These are phyloP conservation scores for Cladosporium cucumerinum DNA, from an alignment of 2,329 filamentous ascomycete species.

Conservation along the genomic window DNA sequence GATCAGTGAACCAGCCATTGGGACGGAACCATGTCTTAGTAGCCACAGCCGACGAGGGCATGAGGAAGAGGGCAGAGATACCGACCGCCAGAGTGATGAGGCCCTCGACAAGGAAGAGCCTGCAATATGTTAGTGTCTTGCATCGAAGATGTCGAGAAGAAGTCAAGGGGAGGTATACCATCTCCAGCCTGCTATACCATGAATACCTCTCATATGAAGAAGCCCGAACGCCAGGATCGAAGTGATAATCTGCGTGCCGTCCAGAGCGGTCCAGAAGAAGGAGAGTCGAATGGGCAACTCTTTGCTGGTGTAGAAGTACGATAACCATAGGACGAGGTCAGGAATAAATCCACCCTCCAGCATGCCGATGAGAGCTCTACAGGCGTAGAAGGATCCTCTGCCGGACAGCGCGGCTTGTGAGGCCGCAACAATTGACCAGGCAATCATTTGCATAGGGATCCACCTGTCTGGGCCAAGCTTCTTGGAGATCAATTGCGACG, in stretches of 20 bases:
- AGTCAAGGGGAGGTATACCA: slow-evolving; percentile 24
- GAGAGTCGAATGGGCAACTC: slow-evolving; percentile 43
- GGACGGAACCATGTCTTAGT: slow-evolving; percentile 58
- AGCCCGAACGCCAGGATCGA: slow-evolving; percentile 31
- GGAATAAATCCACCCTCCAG: slow-evolving; percentile 27
- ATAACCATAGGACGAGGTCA: slow-evolving; percentile 41
- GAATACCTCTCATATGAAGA: slow-evolving; percentile 29
- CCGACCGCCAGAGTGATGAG: slow-evolving; percentile 31
- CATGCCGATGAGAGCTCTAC: slow-evolving; percentile 25
- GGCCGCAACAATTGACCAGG: slow-evolving; percentile 37
- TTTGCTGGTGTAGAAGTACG: slow-evolving; percentile 42
- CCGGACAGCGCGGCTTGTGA: slow-evolving; percentile 37
- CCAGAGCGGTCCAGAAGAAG: slow-evolving; percentile 41
- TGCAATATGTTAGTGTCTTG: not conserved
- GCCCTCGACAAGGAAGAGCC: slow-evolving; percentile 35
- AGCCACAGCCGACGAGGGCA: slow-evolving; percentile 55
- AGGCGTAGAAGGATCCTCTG: slow-evolving; percentile 28
- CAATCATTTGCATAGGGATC: slow-evolving; percentile 37
- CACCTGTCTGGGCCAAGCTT: slow-evolving; percentile 48
- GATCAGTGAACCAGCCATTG: slow-evolving; percentile 65
- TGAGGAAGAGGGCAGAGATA: slow-evolving; percentile 34
- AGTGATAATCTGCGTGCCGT: slow-evolving; percentile 31
- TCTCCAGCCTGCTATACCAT: slow-evolving; percentile 27
- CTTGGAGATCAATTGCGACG: slow-evolving; percentile 51
- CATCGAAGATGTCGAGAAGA: not conserved